phyloP scores from a whole-genome alignment of 1,284 basidiomycete genomes.

The Ganoderma leucocontextum region DNA sequence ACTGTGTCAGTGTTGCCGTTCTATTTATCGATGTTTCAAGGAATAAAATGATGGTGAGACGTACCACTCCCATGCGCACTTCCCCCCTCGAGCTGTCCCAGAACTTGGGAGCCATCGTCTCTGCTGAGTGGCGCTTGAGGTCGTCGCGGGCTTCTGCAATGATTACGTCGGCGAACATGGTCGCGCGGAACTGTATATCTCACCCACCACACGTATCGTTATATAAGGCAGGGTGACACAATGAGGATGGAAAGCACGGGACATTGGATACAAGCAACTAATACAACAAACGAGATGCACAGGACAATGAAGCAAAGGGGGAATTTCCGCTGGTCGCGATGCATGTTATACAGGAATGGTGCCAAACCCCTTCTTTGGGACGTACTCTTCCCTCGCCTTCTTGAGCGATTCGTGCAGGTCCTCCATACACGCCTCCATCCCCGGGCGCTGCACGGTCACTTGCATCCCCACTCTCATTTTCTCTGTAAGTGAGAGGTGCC shows the following conservation, averaged over 20 bases:
- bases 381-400: neutral
- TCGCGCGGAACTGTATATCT: neutral
- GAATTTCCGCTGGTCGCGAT: neutral
- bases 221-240: neutral
- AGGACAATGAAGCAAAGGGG: neutral
- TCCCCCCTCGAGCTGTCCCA: neutral
- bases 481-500: slow-evolving; percentile 26
- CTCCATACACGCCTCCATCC: neutral
- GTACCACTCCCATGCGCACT: neutral
- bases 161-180: neutral
- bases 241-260: neutral
- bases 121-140: neutral
- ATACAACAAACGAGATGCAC: neutral
- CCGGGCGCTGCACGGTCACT: neutral
- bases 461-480: slow-evolving; percentile 25
- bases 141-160: neutral
- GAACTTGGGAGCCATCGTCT: neutral
- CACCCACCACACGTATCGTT: neutral
- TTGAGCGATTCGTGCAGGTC: slow-evolving; percentile 1
- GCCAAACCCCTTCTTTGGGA: slow-evolving; percentile 1
- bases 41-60: neutral
- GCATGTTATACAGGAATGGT: slow-evolving; percentile 9
- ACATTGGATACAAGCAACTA: neutral
- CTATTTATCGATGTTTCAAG: neutral
- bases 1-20: neutral